Evolutionary conservation across 805 yeast genomes (phyloP).

Genomic region (Metschnikowia corniflorae): DNA sequence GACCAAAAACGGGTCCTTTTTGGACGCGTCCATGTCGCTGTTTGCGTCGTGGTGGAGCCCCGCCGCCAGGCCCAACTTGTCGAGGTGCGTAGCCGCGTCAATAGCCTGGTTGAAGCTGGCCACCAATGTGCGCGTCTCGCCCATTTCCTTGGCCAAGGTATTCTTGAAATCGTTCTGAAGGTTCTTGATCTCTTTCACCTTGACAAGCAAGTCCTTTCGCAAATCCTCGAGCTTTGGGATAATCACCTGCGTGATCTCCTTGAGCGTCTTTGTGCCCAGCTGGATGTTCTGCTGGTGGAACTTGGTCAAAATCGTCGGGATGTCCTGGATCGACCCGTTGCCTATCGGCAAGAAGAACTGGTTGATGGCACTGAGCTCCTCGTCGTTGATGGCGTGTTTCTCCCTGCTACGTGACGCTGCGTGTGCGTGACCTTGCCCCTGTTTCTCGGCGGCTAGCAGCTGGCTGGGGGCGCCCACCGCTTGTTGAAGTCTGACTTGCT

Average conservation of each 20-base stretch:
- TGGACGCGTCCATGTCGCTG: constrained; percentile 29
- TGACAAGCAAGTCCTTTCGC: constrained; percentile 69
- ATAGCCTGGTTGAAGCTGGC: constrained; percentile 55
- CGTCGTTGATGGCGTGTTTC: constrained; percentile 21
- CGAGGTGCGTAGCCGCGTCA: constrained; percentile 54
- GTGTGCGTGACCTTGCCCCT: constrained; percentile 12
- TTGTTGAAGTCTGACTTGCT: constrained; percentile 74
- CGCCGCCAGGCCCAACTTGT: constrained; percentile 18
- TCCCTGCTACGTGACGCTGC: constrained; percentile 3
- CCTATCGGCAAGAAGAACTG: constrained; percentile 74
- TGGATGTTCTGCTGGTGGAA: constrained; percentile 42
- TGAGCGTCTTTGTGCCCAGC: constrained; percentile 40
- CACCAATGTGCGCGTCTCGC: constrained; percentile 38
- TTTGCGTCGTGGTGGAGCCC: constrained; percentile 13
- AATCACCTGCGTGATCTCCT: constrained; percentile 45
- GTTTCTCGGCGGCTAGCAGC: constrained; percentile 2
- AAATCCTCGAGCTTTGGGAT: constrained; percentile 56
- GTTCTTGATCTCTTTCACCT: constrained; percentile 82
- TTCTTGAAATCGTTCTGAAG: constrained; percentile 83
- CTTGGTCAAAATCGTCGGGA: constrained; percentile 64
- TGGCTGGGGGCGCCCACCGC: constrained; percentile 41
- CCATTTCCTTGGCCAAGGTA: constrained; percentile 58
- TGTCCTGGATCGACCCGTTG: constrained; percentile 75
- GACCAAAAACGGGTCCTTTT: constrained; percentile 78
- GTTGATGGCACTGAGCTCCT: constrained; percentile 33